phyloP scores from a whole-genome alignment of 805 yeast species.

The Teunomyces stri region DNA sequence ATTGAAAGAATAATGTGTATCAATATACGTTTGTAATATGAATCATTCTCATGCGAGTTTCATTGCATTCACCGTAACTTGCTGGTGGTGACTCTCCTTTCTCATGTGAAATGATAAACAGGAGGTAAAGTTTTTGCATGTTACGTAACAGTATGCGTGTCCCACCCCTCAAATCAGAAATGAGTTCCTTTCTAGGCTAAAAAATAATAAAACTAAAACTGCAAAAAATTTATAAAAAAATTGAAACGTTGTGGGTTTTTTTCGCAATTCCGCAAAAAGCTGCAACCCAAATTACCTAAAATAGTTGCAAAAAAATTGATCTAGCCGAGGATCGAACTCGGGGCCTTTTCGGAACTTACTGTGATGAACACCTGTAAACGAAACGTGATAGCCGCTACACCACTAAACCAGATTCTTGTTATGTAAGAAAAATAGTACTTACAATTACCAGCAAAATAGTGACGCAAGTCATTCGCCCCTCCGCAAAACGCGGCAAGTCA shows the following conservation, averaged over 20 bases:
- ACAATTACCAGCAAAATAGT: neutral
- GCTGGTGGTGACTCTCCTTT: no score
- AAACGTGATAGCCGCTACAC: slow-evolving; percentile 45
- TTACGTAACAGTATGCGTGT: neutral
- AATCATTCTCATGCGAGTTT: neutral
- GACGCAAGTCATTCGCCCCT: neutral
- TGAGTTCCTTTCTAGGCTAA: neutral
- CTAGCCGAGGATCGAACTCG: slow-evolving; percentile 46
- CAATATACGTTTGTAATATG: neutral
- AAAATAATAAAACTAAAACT: slow-evolving; percentile 1
- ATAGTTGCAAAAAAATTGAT: slow-evolving; percentile 20
- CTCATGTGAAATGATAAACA: neutral
- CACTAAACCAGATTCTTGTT: slow-evolving; percentile 27
- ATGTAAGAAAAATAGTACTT: neutral
- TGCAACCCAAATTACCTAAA: slow-evolving; percentile 2
- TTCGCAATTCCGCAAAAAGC: slow-evolving; percentile 3
- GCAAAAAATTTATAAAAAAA: neutral
- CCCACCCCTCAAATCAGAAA: neutral
- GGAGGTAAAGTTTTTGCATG: neutral
- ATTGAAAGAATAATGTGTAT: neutral
- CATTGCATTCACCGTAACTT: no score
- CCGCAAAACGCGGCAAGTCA: neutral
- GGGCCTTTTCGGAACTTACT: slow-evolving; percentile 42
- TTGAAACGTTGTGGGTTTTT: neutral
- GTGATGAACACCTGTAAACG: slow-evolving; percentile 36